A percentile compares a stretch with the other conserved stretches of the same genome.
phyloP scores from a whole-genome alignment of 768 basidiomycete species.

The Coprinellus micaceus region DNA sequence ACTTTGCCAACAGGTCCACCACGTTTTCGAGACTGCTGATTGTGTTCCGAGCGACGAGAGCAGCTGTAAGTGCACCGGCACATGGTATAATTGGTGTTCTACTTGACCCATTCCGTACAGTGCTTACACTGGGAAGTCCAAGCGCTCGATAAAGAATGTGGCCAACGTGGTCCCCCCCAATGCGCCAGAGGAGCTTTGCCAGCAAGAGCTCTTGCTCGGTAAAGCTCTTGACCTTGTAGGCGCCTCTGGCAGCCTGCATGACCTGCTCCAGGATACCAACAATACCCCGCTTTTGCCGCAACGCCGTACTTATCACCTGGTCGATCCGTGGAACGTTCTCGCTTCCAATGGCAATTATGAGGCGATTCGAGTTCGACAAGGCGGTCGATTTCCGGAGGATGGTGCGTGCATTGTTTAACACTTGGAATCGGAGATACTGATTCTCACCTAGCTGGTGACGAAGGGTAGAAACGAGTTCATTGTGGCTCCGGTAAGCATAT shows the following conservation, averaged over 20 bases:
- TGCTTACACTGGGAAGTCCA: background rate
- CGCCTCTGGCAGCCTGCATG: too few species aligned
- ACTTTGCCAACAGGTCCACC: background rate
- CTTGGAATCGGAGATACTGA: background rate
- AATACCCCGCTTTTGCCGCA: constrained; percentile 6
- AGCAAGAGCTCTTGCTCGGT: background rate
- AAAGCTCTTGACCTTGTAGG: background rate
- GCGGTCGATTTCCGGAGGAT: background rate
- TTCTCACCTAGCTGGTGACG: background rate
- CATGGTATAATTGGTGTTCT: background rate
- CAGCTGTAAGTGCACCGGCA: background rate
- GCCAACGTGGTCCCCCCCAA: background rate
- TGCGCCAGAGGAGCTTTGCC: background rate
- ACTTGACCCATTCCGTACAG: background rate
- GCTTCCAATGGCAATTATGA: background rate
- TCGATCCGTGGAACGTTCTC: background rate
- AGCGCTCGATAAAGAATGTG: background rate
- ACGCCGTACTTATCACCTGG: constrained; percentile 14
- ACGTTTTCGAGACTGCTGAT: background rate
- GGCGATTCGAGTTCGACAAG: background rate
- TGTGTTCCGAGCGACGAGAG: background rate
- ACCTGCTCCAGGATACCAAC: background rate
- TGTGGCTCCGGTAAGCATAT: background rate
- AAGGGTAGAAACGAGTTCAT: background rate
- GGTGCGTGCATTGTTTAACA: background rate